Base-by-base conservation (phyloP, 768 basidiomycete species). In the Leccinum barrowsii region DNA sequence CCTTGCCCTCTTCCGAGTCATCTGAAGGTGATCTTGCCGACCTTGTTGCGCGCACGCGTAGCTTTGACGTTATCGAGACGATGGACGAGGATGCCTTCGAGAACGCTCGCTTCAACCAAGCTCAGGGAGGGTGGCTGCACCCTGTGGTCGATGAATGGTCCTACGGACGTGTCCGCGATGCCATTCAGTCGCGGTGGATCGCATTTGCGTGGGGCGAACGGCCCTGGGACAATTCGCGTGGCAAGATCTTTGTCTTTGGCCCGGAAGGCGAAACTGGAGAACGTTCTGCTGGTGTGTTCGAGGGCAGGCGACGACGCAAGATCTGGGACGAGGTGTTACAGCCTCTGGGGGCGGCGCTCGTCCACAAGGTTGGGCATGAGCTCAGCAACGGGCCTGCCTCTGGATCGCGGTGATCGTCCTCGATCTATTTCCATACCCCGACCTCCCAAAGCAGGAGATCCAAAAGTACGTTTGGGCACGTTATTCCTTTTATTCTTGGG, bases 181-280 rank as follows among this genome's bases (percentile, higher is more conserved):
- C 85, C 40, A 81, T 92, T 52, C 89, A 91, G 69, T 80, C 83
- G 61, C 79, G 82, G 44, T 92, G 90, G 90, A 80, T 91, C 22
- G 68, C 84, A 21, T 92, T 92, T 56, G 88, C 89, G 6, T 70
- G 89, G 68, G 89, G 87, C 5, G 84, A 87, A 68, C 80, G 76
- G 4, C 89, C 89, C 7, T 92, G 90, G 89, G 75, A 74, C 57
- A 82, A 80, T 58, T 67, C 71, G 0, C 71, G 42, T 13, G 82
- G 84, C 58, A 87, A 83, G 72, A 81, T 89, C 50, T 90, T 81
- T 69, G 88, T 92, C 19, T 90, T 92, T 63, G 90, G 90, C 4
- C 90, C 90, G 0, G 89, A 91, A 68, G 90, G 89, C 54, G 90
- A 92, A 73, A 83, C 82, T 0, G 90, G 90, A 49, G 89, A 90